Base-by-base conservation (phyloP, 192 early-diverging fungal species). In the Umbelopsis ramanniana region DNA sequence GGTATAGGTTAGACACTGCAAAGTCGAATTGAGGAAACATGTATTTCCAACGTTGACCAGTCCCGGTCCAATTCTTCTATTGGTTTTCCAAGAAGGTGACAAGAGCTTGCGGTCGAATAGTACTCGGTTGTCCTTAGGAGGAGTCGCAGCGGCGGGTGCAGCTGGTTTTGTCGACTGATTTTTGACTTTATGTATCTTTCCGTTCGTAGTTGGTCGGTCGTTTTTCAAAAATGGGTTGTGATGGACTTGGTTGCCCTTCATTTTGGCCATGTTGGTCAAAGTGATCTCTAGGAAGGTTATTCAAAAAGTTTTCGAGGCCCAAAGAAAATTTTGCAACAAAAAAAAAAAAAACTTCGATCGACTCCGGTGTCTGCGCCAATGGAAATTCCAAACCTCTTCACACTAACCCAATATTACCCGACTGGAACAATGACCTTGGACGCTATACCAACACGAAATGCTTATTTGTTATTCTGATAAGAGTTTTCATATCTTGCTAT, bases 1-100 rank as follows among this genome's bases (percentile, higher is more conserved):
- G 9, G 92, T 91, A 78, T 93, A 91, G 17, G 89, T 89, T 68
- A 94, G 79, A 69, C 90, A 92, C 73, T 94, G 90, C 22, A 94
- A 82, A 1, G 91, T 87, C 9, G 92, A 89, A 79, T 94, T 94
- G n/a, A 92, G 72, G 70, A 91, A 94, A 69, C 93, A 94, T 4
- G 92, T 92, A 66, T 93, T 93, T 38, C 89, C 88, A 67, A 89
- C 84, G 69, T 94, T 93, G 70, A 82, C 75, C 40, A 94, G 76
- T 11, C 91, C 91, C 10, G 89, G 85, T 7, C 91, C 93, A 33
- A 92, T 86, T 10, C 84, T 73, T 21, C 86, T 82, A 53, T 84
- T 76, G 17, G 75, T 52, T 19, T 79, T 78, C 92, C 92, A 93
- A 46, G 74, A 68, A 37, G 73, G 57, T 6, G 83, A 63, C 22